phyloP scores from a whole-genome alignment of 495 filamentous ascomycete genomes.

The Pseudomonodictys pantanalensis region DNA sequence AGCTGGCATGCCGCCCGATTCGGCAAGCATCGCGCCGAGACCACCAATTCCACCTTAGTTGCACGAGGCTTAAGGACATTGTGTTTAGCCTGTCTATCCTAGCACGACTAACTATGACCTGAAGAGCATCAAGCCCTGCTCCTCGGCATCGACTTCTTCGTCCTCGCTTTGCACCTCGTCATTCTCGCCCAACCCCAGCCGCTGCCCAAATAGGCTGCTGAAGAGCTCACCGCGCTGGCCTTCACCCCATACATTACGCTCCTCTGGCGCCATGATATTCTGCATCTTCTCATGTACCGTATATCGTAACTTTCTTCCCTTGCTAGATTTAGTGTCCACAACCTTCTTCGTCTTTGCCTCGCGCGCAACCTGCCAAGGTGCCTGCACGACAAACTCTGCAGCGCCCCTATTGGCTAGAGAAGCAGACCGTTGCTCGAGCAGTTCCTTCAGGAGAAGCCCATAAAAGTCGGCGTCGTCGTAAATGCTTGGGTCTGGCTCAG shows the following conservation, averaged over 20 bases:
- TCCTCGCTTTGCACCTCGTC: slow-evolving; percentile 52
- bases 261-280: slow-evolving; percentile 96
- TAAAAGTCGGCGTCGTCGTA: slow-evolving; percentile 96
- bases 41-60: no score
- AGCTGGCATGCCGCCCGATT: no score
- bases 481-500: slow-evolving; percentile 50
- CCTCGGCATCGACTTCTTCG: slow-evolving; percentile 55
- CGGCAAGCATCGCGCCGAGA: no score
- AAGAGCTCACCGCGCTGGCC: slow-evolving; percentile 83
- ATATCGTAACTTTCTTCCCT: slow-evolving; percentile 89
- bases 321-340: slow-evolving; percentile 91
- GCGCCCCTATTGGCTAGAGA: slow-evolving; percentile 47
- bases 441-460: slow-evolving; percentile 81
- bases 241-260: slow-evolving; percentile 71
- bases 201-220: slow-evolving; percentile 79
- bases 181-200: slow-evolving; percentile 68
- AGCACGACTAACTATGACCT: neutral
- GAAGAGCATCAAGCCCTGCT: slow-evolving; percentile 66
- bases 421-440: slow-evolving; percentile 77
- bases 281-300: slow-evolving; percentile 94
- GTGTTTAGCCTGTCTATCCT: no score
- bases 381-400: slow-evolving; percentile 37
- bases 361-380: slow-evolving; percentile 59
- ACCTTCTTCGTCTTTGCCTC: slow-evolving; percentile 78
- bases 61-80: no score